Evolutionary conservation across 768 basidiomycete species (phyloP), one percentile per base, ranked within the genome.

Genomic region (Epithele typhae): DNA sequence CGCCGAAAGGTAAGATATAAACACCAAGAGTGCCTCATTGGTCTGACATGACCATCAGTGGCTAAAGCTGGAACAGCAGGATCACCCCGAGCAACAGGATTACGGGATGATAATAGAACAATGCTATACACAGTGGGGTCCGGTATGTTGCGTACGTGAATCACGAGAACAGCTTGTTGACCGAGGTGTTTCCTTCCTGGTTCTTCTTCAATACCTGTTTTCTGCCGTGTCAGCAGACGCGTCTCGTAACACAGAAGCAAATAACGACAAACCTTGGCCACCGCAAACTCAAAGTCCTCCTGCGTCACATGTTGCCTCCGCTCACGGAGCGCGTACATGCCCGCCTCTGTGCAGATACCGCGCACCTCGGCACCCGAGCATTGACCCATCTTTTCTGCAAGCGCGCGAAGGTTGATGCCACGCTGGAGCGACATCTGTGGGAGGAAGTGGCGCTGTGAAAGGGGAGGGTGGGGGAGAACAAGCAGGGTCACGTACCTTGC

Each of bases 341-440:
- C 92, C n/a, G 92, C 93, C 72, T 95, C 92, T 0, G 94, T 95
- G 64, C 92, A 95, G 56, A 96, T 96, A 68, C 93, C 95, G 14
- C 95, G 79, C 14, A 97, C 95, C 65, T 99, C 95, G 1, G 95
- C 95, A 55, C 95, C 95, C 1, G 92, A 95, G 63, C 95, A 97
- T 61, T 96, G 92, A 0, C 95, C 95, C 95, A 98, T 99, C 77
- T 99, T 98, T 66, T 98, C 95, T 0, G 95, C 95, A 2, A 99
- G 74, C 2, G 86, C 84, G 14, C 92, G 87, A n/a, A 97, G 77
- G 69, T 99, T 93, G 67, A 99, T 99, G 2, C 94, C 94, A 48
- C 95, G 80, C 69, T 98, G 95, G 24, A 98, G 73, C 1, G 92
- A 97, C 95, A 98, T 99, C 89, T 92, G 53, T 1, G 15, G 30